Evolutionary conservation across 73 alveolate genomes (phyloP).

Genomic region (Paramecium sexaurelia): DNA sequence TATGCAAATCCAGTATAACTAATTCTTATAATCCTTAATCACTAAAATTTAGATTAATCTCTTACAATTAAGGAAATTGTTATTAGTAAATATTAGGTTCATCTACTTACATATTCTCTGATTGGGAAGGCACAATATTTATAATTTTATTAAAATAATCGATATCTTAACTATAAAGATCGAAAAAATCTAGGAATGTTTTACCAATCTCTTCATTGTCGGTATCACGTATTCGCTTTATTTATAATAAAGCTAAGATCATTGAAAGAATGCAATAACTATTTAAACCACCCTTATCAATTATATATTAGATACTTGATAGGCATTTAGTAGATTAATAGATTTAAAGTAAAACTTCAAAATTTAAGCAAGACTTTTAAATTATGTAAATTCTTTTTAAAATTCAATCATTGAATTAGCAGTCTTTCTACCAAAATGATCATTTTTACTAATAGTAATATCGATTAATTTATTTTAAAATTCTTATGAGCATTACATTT

Average conservation of each 20-base stretch:
- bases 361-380: constrained; percentile 1
- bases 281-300: constrained; percentile 53
- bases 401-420: constrained; percentile 31
- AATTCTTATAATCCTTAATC: constrained; percentile 5
- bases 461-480: not conserved
- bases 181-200: constrained; percentile 8
- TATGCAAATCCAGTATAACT: not conserved
- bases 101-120: not conserved
- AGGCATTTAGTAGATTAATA: constrained; percentile 21
- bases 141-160: constrained; percentile 34
- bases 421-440: constrained; percentile 4
- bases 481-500: not conserved
- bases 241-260: constrained; percentile 32
- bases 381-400: constrained; percentile 50
- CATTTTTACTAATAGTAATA: not conserved
- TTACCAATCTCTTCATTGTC: constrained; percentile 36
- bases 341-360: constrained; percentile 28
- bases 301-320: not conserved
- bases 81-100: constrained; percentile 22
- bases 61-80: constrained; percentile 19
- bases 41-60: not conserved
- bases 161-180: constrained; percentile 2
- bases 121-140: not conserved
- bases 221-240: not conserved
- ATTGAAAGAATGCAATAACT: constrained; percentile 12